phyloP scores from a whole-genome alignment of 2,329 filamentous ascomycete species.

The Verticillium nubilum region DNA sequence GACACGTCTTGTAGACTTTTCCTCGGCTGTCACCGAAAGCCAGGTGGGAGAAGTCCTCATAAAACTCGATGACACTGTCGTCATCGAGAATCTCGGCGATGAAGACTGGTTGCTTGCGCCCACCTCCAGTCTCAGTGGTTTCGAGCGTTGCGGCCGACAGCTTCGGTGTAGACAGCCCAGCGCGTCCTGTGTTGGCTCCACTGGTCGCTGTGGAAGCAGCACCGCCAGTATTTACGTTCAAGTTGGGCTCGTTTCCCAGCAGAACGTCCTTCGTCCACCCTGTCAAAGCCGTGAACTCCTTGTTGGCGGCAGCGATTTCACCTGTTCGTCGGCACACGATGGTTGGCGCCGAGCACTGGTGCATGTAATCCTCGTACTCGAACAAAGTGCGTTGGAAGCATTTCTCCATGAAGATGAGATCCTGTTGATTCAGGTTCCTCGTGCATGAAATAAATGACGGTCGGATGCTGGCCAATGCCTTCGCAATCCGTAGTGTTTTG shows the following conservation, averaged over 20 bases:
- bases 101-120: slow-evolving; percentile 72
- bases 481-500: slow-evolving; percentile 77
- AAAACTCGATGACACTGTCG: slow-evolving; percentile 88
- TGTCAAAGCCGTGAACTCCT: slow-evolving; percentile 93
- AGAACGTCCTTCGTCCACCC: slow-evolving; percentile 91
- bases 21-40: slow-evolving; percentile 89
- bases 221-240: slow-evolving; percentile 74
- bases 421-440: slow-evolving; percentile 79
- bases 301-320: slow-evolving; percentile 91
- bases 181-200: slow-evolving; percentile 33
- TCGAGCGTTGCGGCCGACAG: slow-evolving; percentile 39
- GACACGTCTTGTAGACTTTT: slow-evolving; percentile 76
- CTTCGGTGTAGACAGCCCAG: slow-evolving; percentile 45
- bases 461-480: slow-evolving; percentile 81
- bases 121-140: slow-evolving; percentile 31
- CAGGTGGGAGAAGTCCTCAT: slow-evolving; percentile 88
- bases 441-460: slow-evolving; percentile 92
- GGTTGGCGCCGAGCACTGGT: slow-evolving; percentile 81
- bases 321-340: slow-evolving; percentile 89
- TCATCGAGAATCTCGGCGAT: slow-evolving; percentile 90
- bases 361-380: slow-evolving; percentile 90
- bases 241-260: slow-evolving; percentile 78
- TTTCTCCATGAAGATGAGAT: slow-evolving; percentile 96
- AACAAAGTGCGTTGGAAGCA: slow-evolving; percentile 89
- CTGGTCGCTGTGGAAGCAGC: slow-evolving; percentile 37